Evolutionary conservation across 73 alveolate species (phyloP).

Genomic region (Stentor roeselii): DNA sequence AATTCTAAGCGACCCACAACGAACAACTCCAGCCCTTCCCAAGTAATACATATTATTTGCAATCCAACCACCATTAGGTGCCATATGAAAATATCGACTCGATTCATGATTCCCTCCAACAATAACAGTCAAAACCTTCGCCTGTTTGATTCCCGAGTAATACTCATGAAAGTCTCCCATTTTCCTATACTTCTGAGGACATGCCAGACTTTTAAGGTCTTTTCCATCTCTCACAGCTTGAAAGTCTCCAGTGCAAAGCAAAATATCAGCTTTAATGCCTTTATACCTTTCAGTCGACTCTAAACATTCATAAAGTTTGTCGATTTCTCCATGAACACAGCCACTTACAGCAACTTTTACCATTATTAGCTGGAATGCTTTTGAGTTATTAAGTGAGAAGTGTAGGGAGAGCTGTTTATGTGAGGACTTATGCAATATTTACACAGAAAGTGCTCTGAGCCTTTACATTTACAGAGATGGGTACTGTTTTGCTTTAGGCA

Average conservation of each 20-base stretch:
- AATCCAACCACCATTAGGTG: constrained; percentile 4
- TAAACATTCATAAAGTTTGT: constrained; percentile 15
- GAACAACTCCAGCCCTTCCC: constrained; percentile 15
- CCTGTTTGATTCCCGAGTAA: not conserved
- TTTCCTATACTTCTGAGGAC: constrained; percentile 12
- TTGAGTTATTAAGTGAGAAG: not conserved
- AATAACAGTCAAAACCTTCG: not conserved
- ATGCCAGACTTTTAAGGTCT: not conserved
- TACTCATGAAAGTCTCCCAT: constrained; percentile 9
- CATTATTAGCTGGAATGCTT: not conserved
- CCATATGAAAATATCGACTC: not conserved
- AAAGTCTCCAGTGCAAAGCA: constrained; percentile 23
- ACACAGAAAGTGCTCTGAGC: too few species aligned
- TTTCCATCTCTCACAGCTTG: not conserved
- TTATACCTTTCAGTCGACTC: not conserved
- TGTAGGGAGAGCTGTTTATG: not conserved
- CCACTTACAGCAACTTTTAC: not conserved
- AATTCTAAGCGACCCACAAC: not conserved
- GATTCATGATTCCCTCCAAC: constrained; percentile 27
- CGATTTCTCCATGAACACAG: constrained; percentile 33
- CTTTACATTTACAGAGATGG: too few species aligned
- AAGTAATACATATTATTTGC: constrained; percentile 8
- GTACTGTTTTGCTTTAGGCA: too few species aligned
- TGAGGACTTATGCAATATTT: not conserved
- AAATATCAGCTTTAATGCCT: constrained; percentile 5